Percentiles rank a stretch among this genome's conserved stretches.
phyloP scores from a whole-genome alignment of 1,139 yeast species.

The Magnusiomyces fungicola region DNA sequence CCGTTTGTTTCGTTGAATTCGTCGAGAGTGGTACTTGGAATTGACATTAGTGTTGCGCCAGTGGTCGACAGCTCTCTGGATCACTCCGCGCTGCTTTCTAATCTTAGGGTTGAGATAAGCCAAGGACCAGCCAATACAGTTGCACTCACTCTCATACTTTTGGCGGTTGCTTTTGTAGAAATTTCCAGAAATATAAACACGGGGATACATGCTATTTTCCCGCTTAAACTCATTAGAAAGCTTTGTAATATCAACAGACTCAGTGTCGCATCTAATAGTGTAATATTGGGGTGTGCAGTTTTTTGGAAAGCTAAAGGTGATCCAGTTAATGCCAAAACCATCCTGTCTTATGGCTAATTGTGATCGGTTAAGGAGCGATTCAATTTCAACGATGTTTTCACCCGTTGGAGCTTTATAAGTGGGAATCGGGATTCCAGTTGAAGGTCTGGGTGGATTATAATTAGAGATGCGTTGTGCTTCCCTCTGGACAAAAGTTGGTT shows the following conservation, averaged over 20 bases:
- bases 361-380: too few species aligned
- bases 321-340: slow-evolving; percentile 35
- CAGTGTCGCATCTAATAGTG: slow-evolving; percentile 33
- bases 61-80: slow-evolving; percentile 44
- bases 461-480: too few species aligned
- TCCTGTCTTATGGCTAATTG: too few species aligned
- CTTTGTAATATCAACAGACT: slow-evolving; percentile 23
- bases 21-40: slow-evolving; percentile 36
- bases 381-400: too few species aligned
- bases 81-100: slow-evolving; percentile 38
- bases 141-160: slow-evolving; percentile 41
- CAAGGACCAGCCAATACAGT: slow-evolving; percentile 42
- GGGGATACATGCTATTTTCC: slow-evolving; percentile 40
- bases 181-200: slow-evolving; percentile 37
- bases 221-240: slow-evolving; percentile 32
- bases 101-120: slow-evolving; percentile 37
- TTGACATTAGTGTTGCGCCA: slow-evolving; percentile 43
- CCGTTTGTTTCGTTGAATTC: slow-evolving; percentile 37
- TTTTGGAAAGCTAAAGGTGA: slow-evolving; percentile 32
- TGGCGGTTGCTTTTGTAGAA: slow-evolving; percentile 40
- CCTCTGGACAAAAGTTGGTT: too few species aligned
- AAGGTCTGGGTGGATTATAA: too few species aligned
- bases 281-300: slow-evolving; percentile 29
- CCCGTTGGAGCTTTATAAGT: too few species aligned
- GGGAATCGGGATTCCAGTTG: too few species aligned